Evolutionary conservation across 2,329 filamentous ascomycete species (phyloP), one percentile per base, ranked within the genome.

Genomic region (Sphaerulina musiva): DNA sequence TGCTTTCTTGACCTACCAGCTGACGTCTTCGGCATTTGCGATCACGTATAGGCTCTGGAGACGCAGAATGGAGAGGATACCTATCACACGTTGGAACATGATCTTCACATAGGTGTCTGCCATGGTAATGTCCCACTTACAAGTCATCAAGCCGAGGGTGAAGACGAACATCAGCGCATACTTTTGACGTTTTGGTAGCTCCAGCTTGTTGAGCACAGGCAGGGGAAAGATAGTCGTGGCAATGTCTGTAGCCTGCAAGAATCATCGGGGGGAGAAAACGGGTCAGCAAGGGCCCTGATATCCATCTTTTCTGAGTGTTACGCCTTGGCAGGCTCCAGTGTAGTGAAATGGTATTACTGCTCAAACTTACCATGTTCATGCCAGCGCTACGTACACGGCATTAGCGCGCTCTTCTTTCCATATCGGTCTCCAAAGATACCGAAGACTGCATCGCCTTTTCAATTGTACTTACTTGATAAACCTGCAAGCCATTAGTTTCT

Each of bases 121-220:
- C 2, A 38, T 38, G 34, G 10, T 38, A 10, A n/a, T 29, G 34
- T 38, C 12, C 9, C 4, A 38, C 34, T 38, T 9, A 38, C 67
- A 69, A 43, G 66, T 65, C 55, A 20, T 20, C 65, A 64, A 23
- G 40, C 69, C 70, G 0, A 72, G 54, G 2, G 59, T 64, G 50
- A 72, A 72, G 26, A 72, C 67, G 9, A 63, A 53, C 54, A 70
- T 64, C 6, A 73, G 55, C 2, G 64, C 69, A 6, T 67, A 54
- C 52, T 68, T 69, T 40, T 69, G 64, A 23, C 63, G 59, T 42
- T 58, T 62, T 12, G 65, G 65, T 8, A 73, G 62, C 14, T 68
- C 64, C n/a, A 72, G 61, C n/a, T 65, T 54, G 38, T 64, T 59
- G 29, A 72, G 61, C 12, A 68, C 57, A 5, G 66, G 69, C 1